Evolutionary conservation across 2,329 filamentous ascomycete genomes (phyloP).

Genomic region (Penicillium sp.): DNA sequence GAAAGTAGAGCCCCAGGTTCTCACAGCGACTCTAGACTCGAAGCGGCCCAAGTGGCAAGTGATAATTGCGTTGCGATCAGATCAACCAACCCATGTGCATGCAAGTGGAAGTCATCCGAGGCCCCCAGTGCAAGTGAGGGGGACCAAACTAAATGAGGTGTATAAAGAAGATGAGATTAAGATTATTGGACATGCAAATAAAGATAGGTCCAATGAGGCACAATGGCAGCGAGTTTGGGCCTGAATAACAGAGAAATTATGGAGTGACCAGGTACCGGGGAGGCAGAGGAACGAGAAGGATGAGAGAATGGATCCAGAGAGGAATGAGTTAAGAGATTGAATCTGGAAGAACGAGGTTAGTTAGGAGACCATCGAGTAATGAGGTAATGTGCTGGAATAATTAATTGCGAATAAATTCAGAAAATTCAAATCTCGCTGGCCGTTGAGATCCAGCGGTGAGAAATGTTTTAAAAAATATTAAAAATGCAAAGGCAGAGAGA

Average conservation of each 20-base stretch:
- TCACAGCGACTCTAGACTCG: background rate
- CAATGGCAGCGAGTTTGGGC: background rate
- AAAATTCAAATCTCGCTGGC: conserved; percentile 3
- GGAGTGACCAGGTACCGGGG: background rate
- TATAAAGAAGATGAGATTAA: background rate
- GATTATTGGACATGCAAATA: background rate
- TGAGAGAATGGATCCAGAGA: conserved; percentile 10
- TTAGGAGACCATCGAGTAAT: background rate
- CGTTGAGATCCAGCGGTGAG: conserved; percentile 30
- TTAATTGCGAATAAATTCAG: conserved; percentile 6
- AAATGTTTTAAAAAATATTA: background rate
- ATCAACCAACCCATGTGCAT: conserved; percentile 18
- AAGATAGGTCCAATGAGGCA: background rate
- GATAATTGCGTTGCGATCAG: conserved; percentile 10
- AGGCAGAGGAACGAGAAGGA: conserved; percentile 10
- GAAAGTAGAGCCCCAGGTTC: background rate
- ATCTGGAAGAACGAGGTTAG: background rate
- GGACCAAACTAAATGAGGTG: conserved; percentile 3
- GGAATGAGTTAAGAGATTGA: conserved; percentile 1
- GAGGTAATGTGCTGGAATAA: background rate
- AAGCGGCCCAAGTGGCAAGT: background rate
- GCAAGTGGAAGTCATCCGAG: conserved; percentile 16
- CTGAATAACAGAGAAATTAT: background rate
- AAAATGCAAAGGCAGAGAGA: conserved; percentile 17
- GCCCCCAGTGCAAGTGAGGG: conserved; percentile 9